Evolutionary conservation across 768 basidiomycete species (phyloP).

Genomic region (Phylloporus scabripes): DNA sequence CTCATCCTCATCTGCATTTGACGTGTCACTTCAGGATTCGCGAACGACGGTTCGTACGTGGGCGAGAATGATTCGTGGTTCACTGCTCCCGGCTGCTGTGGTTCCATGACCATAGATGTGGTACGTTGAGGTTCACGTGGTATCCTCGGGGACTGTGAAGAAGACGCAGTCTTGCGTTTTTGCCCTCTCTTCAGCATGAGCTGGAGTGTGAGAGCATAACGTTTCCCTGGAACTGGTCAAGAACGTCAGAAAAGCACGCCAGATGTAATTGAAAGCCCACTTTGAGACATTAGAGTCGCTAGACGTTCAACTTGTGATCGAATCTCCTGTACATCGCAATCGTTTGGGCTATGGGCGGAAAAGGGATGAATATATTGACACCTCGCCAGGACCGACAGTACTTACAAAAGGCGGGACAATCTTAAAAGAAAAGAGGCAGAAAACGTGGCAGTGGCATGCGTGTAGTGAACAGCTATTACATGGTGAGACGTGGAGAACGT

Average conservation of each 20-base stretch:
- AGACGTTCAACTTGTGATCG: constrained; percentile 74
- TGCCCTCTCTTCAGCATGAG: constrained; percentile 79
- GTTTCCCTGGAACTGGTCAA: constrained; percentile 76
- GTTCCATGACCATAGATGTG: constrained; percentile 44
- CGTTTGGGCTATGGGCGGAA: constrained; percentile 57
- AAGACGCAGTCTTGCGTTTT: constrained; percentile 51
- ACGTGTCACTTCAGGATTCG: constrained; percentile 29
- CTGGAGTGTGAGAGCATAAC: constrained; percentile 86
- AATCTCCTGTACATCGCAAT: constrained; percentile 72
- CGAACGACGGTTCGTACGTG: constrained; percentile 45
- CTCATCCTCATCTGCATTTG: constrained; percentile 29
- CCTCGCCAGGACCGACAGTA: not conserved
- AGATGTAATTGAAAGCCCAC: constrained; percentile 39
- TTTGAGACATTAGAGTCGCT: constrained; percentile 67
- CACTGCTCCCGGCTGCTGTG: constrained; percentile 27
- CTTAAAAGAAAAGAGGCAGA: constrained; percentile 86
- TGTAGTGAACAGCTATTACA: constrained; percentile 72
- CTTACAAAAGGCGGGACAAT: constrained; percentile 82
- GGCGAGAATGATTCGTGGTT: constrained; percentile 51
- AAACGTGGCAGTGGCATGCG: constrained; percentile 92
- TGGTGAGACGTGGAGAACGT: constrained; percentile 3
- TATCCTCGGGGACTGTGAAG: constrained; percentile 57
- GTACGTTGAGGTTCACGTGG: constrained; percentile 51
- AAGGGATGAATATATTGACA: not conserved
- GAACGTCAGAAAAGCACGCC: constrained; percentile 6